Base-by-base conservation (phyloP, 805 yeast genomes). In the Isabelozyma gotoi region DNA sequence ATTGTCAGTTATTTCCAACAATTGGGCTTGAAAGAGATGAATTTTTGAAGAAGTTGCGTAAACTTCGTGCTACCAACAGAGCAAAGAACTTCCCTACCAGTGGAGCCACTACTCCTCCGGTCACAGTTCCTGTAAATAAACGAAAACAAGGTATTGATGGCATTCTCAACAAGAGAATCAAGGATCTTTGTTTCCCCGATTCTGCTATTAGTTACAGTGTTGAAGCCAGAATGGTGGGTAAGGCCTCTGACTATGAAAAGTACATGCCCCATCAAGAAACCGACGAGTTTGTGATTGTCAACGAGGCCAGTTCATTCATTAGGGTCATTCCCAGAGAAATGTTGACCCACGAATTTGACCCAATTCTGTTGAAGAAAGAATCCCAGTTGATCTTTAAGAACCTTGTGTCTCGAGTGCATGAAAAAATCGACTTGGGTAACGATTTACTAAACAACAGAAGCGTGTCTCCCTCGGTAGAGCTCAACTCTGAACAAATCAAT, bases 201-300 rank as follows among this genome's bases (percentile, higher is more conserved):
- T 55, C 67, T 4, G 55, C 65, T 11, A 49, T 62, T 38, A 55
- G 60, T 40, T 62, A 61, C 44, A 56, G 63, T 36, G 55, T 62
- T 12, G 65, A 62, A 42, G 58, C 62, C 2, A 46, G 62, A 7
- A 52, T 61, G 14, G 54, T 62, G 32, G 65, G 63, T 5, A 59
- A 55, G 37, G 40, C 45, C 16, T 51, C 60, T 7, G 51, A 55
- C 19, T 57, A 61, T 47, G 47, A 5, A 37, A 39, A 21, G 45
- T 44, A 16, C 34, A 42, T 3, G 34, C 40, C 33, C 31, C 19
- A 24, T 12, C 19, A 21, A 7, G 45, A 40, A 2, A 41, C 45
- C 4, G 60, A 59, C 19, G 62, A 62, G 46, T 60, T 57, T 21
- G 47, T 62, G 14, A 47, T 62, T 16, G 47, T 62, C 3, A 54